Base-by-base conservation (phyloP, 768 basidiomycete genomes). In the Suillus subalutaceus region DNA sequence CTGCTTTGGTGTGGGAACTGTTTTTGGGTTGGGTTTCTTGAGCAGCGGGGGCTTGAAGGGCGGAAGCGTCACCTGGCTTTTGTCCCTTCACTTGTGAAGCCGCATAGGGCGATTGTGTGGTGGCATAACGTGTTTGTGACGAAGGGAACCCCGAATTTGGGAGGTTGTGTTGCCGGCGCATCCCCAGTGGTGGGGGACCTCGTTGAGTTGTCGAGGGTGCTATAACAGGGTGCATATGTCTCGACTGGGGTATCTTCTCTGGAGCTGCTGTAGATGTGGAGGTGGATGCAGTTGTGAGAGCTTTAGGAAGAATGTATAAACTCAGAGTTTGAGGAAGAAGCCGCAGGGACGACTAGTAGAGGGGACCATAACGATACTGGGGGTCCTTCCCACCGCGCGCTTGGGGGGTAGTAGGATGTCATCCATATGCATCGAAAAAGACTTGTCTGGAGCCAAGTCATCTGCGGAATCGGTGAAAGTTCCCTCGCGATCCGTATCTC, bases 31-130 rank as follows among this genome's bases (percentile, higher is more conserved):
- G 62, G 43, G 48, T 18, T 48, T 41, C 26, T n/a, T 62, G 20
- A 72, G 69, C 40, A 75, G 62, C 1, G 76, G 76, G 1, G 76
- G 76, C 37, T 75, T 76, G 65, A 76, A 76, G 35, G 72, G 69
- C 2, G 76, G 73, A 15, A 69, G 69, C 7, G 63, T 63, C 26
- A 41, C 37, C 37, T 16, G 59, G 20, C 40, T 68, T 76, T 53
- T 73, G 35, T 30, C 41, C 59, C 18, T 30, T 60, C 46, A 30
- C 40, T 38, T 76, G 76, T 6, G 75, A 68, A 32, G 18, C 6
- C 6, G 30, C 40, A 60, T 20, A 60, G 10, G 26, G 59, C 26
- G 6, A 32, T 3, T 60, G 59, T 2, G 66, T 55, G 20, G 32
- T 65, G n/a, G 48, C 18, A 13, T 67, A 72, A 38, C 77, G 76